Evolutionary conservation across 495 filamentous ascomycete genomes (phyloP).

Genomic region (Cryomyces minteri): DNA sequence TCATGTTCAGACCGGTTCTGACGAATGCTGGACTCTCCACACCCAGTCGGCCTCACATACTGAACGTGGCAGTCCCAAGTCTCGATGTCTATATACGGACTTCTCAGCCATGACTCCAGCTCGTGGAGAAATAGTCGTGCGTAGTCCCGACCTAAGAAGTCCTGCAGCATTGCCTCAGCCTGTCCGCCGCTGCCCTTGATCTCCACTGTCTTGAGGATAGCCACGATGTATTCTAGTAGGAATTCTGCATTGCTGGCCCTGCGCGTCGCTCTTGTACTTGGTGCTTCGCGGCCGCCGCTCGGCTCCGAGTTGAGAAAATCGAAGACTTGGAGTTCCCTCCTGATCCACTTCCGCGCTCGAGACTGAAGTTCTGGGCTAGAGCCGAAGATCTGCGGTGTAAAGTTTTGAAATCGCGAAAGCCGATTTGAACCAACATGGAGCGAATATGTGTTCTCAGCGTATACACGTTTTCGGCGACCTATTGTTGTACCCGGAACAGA

Average conservation of each 20-base stretch:
- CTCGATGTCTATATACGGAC: slow-evolving; percentile 47
- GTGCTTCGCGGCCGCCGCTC: slow-evolving; percentile 1
- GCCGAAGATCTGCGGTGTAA: slow-evolving; percentile 49
- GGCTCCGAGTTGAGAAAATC: slow-evolving; percentile 40
- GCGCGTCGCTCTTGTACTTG: slow-evolving; percentile 22
- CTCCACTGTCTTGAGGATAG: slow-evolving; percentile 78
- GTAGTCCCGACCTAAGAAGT: slow-evolving; percentile 67
- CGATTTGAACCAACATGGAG: slow-evolving; percentile 75
- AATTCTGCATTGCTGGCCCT: slow-evolving; percentile 71
- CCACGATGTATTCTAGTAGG: slow-evolving; percentile 72
- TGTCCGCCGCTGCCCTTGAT: slow-evolving; percentile 71
- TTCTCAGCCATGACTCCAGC: slow-evolving; percentile 60
- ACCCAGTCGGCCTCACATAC: slow-evolving; percentile 25
- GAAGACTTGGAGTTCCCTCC: slow-evolving; percentile 79
- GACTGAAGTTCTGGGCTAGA: slow-evolving; percentile 49
- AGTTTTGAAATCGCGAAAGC: slow-evolving; percentile 55
- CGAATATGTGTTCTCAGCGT: slow-evolving; percentile 59
- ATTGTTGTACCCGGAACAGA: slow-evolving; percentile 36
- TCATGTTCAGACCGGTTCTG: no score
- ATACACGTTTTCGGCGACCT: slow-evolving; percentile 51
- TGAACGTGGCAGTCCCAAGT: slow-evolving; percentile 74
- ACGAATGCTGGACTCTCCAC: no score
- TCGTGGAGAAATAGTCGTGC: slow-evolving; percentile 73
- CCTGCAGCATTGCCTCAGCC: slow-evolving; percentile 73
- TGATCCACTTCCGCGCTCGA: slow-evolving; percentile 71